Evolutionary conservation across 2,329 filamentous ascomycete species (phyloP).

Genomic region (Colletotrichum phormii): DNA sequence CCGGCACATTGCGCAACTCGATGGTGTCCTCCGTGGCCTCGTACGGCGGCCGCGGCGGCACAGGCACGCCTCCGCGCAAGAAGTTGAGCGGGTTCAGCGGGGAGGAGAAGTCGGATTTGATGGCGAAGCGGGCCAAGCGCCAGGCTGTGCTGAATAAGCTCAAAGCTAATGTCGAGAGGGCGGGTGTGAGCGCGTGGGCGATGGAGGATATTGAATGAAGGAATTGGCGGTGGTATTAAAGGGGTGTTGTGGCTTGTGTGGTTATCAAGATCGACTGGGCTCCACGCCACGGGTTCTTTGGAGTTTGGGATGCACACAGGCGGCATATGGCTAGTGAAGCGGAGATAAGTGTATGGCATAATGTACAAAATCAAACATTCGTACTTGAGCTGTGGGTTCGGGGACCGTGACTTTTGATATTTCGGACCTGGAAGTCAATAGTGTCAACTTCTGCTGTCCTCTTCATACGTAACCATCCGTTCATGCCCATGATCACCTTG

Average conservation of each 20-base stretch:
- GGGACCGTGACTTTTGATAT: background rate
- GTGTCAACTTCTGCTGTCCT: background rate
- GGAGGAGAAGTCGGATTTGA: constrained; percentile 68
- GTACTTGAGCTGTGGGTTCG: background rate
- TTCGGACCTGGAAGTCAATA: background rate
- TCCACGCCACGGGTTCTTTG: background rate
- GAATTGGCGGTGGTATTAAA: background rate
- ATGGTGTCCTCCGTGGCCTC: constrained; percentile 56
- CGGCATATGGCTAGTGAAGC: constrained; percentile 17
- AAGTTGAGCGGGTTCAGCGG: constrained; percentile 71
- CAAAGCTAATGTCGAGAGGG: constrained; percentile 59
- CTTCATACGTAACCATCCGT: background rate
- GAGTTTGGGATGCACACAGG: constrained; percentile 22
- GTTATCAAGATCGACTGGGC: background rate
- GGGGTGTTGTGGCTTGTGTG: background rate
- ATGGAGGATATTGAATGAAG: constrained; percentile 61
- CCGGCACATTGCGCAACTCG: constrained; percentile 55
- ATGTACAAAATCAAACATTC: constrained; percentile 29
- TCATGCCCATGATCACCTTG: background rate
- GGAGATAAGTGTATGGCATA: constrained; percentile 33
- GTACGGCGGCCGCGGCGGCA: constrained; percentile 43
- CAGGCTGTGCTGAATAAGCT: constrained; percentile 65
- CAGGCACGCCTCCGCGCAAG: constrained; percentile 63
- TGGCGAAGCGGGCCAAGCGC: constrained; percentile 64
- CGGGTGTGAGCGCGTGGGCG: constrained; percentile 62